Evolutionary conservation across 805 yeast genomes (phyloP).

Genomic region (Wickerhamomyces rabaulensis): DNA sequence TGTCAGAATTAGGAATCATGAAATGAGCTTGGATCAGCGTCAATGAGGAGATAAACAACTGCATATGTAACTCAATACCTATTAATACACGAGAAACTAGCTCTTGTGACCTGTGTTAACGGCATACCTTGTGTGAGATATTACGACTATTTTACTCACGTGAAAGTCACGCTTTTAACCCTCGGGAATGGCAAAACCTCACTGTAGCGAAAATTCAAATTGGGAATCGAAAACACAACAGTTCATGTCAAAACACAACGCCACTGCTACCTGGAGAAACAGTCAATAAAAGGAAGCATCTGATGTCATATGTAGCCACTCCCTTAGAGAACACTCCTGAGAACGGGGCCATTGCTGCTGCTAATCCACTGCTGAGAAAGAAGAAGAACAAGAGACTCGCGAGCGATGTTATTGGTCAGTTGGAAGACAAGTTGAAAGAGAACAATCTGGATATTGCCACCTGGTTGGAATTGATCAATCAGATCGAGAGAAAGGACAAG

Average conservation of each 20-base stretch:
- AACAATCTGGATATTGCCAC: constrained; percentile 48
- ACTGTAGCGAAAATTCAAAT: too few relatives aligned
- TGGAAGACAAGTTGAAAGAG: constrained; percentile 47
- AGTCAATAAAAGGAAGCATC: background rate
- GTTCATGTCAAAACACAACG: background rate
- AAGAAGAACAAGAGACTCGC: constrained; percentile 20
- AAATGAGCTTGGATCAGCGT: too few relatives aligned
- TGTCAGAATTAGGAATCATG: too few relatives aligned
- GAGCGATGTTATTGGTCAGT: constrained; percentile 50
- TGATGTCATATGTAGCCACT: constrained; percentile 1
- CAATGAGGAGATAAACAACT: too few relatives aligned
- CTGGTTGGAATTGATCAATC: constrained; percentile 53
- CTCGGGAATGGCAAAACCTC: background rate
- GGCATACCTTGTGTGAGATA: too few relatives aligned
- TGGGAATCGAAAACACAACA: background rate
- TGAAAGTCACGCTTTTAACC: too few relatives aligned
- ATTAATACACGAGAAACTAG: too few relatives aligned
- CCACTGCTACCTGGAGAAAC: background rate
- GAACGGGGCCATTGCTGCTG: background rate
- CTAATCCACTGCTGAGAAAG: background rate
- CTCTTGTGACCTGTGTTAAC: too few relatives aligned
- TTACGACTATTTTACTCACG: too few relatives aligned
- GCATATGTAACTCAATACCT: too few relatives aligned
- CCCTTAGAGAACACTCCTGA: background rate
- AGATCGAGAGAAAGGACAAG: constrained; percentile 46